Evolutionary conservation across 192 early-diverging fungal species (phyloP), one percentile per base, ranked within the genome.

Genomic region (Jimgerdemannia lactiflua): DNA sequence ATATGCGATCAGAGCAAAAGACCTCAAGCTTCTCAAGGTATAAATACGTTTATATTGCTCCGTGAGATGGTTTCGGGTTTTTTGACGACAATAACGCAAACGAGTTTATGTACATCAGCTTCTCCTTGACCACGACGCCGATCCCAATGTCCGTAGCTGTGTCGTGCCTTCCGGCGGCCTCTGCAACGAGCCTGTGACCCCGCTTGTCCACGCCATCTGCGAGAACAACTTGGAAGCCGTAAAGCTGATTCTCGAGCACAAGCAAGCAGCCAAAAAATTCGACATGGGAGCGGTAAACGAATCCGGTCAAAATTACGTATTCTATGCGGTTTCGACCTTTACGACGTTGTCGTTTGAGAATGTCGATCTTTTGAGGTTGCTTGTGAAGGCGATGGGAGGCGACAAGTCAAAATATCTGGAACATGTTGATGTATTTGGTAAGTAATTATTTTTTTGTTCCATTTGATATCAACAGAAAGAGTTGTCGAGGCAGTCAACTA

Each of bases 171-270:
- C 43, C 29, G 71, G 43, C 43, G 40, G 72, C 42, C n/a, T 69
- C 4, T 68, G 78, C 67, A 6, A 29, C 18, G 71, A 86, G 6
- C 49, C 65, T 14, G 41, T 81, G 40, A 83, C 86, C 17, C 70
- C 81, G 4, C n/a, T 88, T 11, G 77, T 87, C 73, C 73, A 79
- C 67, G 84, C 84, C 4, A 65, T 82, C 18, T 10, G 74, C 14
- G 18, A 40, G 42, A 86, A 86, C 73, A 42, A 75, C 66, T 19
- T 67, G 20, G 74, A 76, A 10, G 70, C 71, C 11, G 74, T 82
- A 3, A 68, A 81, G 39, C 14, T 74, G 3, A 20, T 82, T 7
- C n/a, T 78, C 4, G n/a, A 14, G 18, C 64, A 73, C 54, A 8
- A 7, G 19, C 41, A 29, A n/a, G 19, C 14, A 4, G 40, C 19